A percentile compares a stretch with the other conserved stretches of the same genome.
Conservation (phyloP, 164 flowering plant species). For the Piper betle region DNA sequence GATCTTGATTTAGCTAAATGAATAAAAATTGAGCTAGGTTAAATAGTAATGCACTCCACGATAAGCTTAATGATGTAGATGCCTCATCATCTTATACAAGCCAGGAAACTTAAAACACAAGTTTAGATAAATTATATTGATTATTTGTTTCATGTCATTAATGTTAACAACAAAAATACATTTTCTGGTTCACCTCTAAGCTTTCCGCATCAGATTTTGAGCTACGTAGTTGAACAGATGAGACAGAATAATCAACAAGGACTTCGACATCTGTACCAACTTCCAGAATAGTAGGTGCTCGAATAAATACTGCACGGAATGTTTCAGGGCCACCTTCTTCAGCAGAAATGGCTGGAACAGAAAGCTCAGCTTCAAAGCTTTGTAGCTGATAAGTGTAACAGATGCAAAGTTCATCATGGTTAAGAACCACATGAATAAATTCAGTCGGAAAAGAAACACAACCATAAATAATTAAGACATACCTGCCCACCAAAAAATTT, state of each 20-base stretch:
- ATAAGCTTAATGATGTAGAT: not conserved
- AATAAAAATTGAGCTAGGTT: not conserved
- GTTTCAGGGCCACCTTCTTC: slow-evolving; percentile 79
- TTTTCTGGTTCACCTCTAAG: slow-evolving; percentile 28
- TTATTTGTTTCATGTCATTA: not conserved
- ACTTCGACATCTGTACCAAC: slow-evolving; percentile 87
- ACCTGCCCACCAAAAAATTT: slow-evolving; percentile 97
- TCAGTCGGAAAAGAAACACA: not conserved
- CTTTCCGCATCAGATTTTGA: slow-evolving; percentile 18
- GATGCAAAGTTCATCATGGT: not conserved
- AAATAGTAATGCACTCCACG: not conserved
- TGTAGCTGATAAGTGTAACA: slow-evolving; percentile 39
- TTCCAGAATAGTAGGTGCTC: slow-evolving; percentile 90
- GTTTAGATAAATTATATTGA: too few species aligned
- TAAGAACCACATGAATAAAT: not conserved
- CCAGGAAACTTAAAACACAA: too few species aligned
- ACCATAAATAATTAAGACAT: not conserved
- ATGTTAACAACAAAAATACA: not conserved
- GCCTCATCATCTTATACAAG: too few species aligned
- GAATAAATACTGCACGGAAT: slow-evolving; percentile 84
- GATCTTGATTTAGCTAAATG: not conserved
- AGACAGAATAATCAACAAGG: slow-evolving; percentile 53
- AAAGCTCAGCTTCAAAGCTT: slow-evolving; percentile 82
- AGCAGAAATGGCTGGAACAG: slow-evolving; percentile 50
- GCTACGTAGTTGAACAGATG: slow-evolving; percentile 18